These are phyloP conservation scores for Ascochyta pisi DNA, from an alignment of 2,329 filamentous ascomycete genomes.

Conservation along the genomic window DNA sequence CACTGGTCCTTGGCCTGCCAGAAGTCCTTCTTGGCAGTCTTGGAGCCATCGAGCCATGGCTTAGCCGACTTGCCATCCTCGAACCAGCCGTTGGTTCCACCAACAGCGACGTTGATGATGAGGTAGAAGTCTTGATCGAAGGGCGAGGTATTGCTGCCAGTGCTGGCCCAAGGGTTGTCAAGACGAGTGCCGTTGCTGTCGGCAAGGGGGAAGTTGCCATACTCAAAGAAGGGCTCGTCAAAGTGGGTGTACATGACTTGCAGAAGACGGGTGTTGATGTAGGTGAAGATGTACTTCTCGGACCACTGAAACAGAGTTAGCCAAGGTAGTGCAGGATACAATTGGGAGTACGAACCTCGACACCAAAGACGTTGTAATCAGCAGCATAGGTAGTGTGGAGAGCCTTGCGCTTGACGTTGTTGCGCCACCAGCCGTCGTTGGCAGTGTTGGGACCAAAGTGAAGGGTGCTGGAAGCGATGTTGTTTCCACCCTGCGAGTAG, in stretches of 20 bases:
- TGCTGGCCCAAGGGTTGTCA: conserved; percentile 68
- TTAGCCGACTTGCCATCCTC: conserved; percentile 73
- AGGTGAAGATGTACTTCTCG: conserved; percentile 87
- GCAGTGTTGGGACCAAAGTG: conserved; percentile 79
- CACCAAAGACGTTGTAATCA: conserved; percentile 76
- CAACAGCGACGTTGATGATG: conserved; percentile 77
- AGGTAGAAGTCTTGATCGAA: conserved; percentile 81
- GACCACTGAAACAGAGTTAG: conserved; percentile 64
- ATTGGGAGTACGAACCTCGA: conserved; percentile 60
- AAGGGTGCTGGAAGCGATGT: conserved; percentile 78
- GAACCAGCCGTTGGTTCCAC: conserved; percentile 85
- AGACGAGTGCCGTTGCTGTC: conserved; percentile 71
- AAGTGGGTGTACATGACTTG: conserved; percentile 83
- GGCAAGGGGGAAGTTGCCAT: conserved; percentile 70
- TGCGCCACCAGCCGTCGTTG: conserved; percentile 83
- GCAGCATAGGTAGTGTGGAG: conserved; percentile 76
- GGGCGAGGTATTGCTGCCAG: conserved; percentile 68
- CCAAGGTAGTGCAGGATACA: background rate
- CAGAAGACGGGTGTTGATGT: conserved; percentile 78
- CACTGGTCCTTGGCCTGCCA: conserved; percentile 72
- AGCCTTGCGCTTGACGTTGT: conserved; percentile 77
- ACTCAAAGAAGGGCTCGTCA: conserved; percentile 69
- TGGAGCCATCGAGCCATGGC: conserved; percentile 77
- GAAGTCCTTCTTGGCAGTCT: conserved; percentile 75
- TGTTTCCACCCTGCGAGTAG: conserved; percentile 78